A percentile compares a stretch with the other conserved stretches of the same genome.
Conservation (phyloP, 1,139 yeast species). For the Scheffersomyces parashehatae region DNA sequence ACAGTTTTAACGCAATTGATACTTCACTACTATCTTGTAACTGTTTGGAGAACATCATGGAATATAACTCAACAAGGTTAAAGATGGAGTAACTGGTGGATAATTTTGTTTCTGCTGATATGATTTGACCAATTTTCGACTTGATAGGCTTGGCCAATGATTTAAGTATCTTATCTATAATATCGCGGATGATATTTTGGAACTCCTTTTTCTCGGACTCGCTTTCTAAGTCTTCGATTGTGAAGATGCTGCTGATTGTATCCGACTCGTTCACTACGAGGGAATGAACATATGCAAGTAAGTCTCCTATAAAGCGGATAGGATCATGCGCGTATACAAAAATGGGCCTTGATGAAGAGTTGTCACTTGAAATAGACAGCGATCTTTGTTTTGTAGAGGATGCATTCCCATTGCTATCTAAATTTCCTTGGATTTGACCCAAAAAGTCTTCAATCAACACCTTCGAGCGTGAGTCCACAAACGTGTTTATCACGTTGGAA, state of each 20-base stretch:
- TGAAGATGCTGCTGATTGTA: constrained; percentile 51
- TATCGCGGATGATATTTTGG: constrained; percentile 28
- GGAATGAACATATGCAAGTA: constrained; percentile 86
- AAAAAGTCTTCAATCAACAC: constrained; percentile 58
- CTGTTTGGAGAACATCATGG: constrained; percentile 64
- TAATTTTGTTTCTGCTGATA: constrained; percentile 64
- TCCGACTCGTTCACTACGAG: constrained; percentile 90
- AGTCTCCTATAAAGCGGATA: constrained; percentile 78
- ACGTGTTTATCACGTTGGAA: constrained; percentile 44
- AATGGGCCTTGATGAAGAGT: constrained; percentile 45
- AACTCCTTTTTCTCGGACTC: constrained; percentile 16
- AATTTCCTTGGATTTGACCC: constrained; percentile 46
- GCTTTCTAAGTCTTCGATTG: constrained; percentile 17
- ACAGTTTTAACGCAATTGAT: constrained; percentile 23
- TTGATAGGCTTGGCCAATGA: constrained; percentile 48
- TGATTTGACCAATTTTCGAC: constrained; percentile 62
- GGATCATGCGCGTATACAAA: constrained; percentile 79
- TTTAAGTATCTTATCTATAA: constrained; percentile 46
- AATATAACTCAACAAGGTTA: constrained; percentile 66
- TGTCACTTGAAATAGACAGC: constrained; percentile 11
- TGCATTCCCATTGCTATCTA: constrained; percentile 4
- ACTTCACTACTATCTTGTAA: constrained; percentile 20
- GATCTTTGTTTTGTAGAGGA: background rate
- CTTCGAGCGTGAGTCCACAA: constrained; percentile 59
- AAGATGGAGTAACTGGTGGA: constrained; percentile 57